Evolutionary conservation across 495 filamentous ascomycete species (phyloP), one percentile per base, ranked within the genome.

Genomic region (Xanthoparmelia taractica): DNA sequence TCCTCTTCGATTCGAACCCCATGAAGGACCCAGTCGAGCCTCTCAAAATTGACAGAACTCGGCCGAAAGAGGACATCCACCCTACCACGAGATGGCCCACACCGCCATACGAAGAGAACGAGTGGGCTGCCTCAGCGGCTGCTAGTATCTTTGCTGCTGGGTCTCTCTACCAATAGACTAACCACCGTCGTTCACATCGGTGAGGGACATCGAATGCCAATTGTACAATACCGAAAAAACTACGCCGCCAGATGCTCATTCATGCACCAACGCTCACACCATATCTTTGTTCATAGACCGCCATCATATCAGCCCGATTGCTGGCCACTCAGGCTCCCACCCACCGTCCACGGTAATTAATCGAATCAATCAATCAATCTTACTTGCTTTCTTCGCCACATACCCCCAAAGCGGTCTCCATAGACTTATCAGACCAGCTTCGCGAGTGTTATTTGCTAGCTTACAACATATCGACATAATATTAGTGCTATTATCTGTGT

Each of bases 81-180:
- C 85, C 65, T 80, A 82, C 63, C 82, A 88, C 50, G 52, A 91
- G 92, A 73, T 96, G 91, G 89, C 92, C 92, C 33, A 97, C 94
- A n/a, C 95, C 95, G 45, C 94, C 94, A 34, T 95, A 96, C 68
- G 86, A 88, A 61, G 92, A 95, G 69, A 84, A 85, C 63, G 94
- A 92, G 72, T 96, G 89, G 92, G 89, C 85, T 36, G 85, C 86
- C n/a, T 85, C 90, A 48, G 85, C 88, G 25, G 80, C 88, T 31
- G 85, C 87, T 7, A 89, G 86, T 75, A 88, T 90, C 59, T 89
- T 89, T 73, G 79, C 87, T 57, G 85, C 84, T 47, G 84, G 84
- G 57, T 72, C 78, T 57, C 75, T 73, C 43, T 81, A 75, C 66
- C 73, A 76, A 64, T 83, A 63, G 31, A 58, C 25, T 40, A 36